Evolutionary conservation across 1,139 yeast genomes (phyloP), one percentile per base, ranked within the genome.

Genomic region (Suhomyces guaymorum): DNA sequence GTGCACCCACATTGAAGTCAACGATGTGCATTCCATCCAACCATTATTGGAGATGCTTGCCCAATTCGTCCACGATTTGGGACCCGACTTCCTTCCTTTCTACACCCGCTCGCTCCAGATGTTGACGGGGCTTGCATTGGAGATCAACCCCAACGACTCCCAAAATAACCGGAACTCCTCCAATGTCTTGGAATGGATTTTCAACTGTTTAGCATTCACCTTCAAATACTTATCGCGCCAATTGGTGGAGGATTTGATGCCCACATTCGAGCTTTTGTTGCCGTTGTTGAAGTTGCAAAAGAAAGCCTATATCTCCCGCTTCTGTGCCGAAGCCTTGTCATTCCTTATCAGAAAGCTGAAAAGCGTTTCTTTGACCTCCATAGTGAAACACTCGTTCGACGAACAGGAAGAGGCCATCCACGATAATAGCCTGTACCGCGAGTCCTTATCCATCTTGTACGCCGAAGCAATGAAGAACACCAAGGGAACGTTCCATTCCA

Each of bases 11-110:
- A 74, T 84, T 19, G 52, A 59, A 16, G 59, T 63, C 27, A 78
- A 79, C 44, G 96, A 90, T 55, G 70, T 73, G 19, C 66, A 82
- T 39, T 81, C 96, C 1, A 63, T 86, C 32, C 95, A 90, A 56
- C 92, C 97, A 4, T 57, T 88, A 26, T 60, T 89, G 28, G 98
- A 92, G 53, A 65, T 89, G 30, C 58, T 88, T 26, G 76, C 95
- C 0, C 95, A 89, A 54, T 84, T 94, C 49, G 82, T 90, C 28
- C 97, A 88, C 51, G 98, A 92, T 64, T 66, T 92, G 44, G 97
- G 97, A 5, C 83, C 92, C 1, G 98, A 92, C 50, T 92, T 89
- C 52, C 73, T 88, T 67, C 75, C 77, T 2, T 88, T 68, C 51
- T 89, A 87, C 51, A 63, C 67, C 2, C 55, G 61, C 18, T 63